These are phyloP conservation scores for Centrapalus pauciflorus DNA, from an alignment of 129 eudicot genomes.

Conservation along the genomic window DNA sequence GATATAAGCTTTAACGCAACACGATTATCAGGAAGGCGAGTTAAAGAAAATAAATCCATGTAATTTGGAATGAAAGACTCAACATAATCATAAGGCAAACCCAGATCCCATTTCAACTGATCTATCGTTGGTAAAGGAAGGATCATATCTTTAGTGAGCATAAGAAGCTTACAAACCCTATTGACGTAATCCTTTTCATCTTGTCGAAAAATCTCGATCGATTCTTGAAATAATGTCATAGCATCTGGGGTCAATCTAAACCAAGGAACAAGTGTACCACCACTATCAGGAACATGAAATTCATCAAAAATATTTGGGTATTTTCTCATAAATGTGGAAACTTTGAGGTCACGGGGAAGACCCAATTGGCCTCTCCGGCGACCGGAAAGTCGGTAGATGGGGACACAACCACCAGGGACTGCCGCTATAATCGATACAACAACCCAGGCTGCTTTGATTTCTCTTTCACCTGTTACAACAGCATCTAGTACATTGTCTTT, in stretches of 20 bases:
- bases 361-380: constrained; percentile 57
- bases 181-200: constrained; percentile 45
- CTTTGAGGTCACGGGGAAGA: constrained; percentile 53
- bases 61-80: constrained; percentile 36
- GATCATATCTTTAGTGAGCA: constrained; percentile 51
- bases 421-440: constrained; percentile 60
- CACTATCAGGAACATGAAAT: constrained; percentile 52
- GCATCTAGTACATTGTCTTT: constrained; percentile 61
- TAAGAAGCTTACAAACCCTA: constrained; percentile 75
- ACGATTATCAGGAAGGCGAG: constrained; percentile 57
- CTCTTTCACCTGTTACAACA: constrained; percentile 53
- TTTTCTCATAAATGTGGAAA: constrained; percentile 69
- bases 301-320: constrained; percentile 73
- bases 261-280: constrained; percentile 79
- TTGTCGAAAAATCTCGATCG: constrained; percentile 27
- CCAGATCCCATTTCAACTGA: constrained; percentile 91
- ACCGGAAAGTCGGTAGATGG: constrained; percentile 49
- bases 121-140: constrained; percentile 78
- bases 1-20: constrained; percentile 58
- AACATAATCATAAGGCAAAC: constrained; percentile 66
- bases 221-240: constrained; percentile 31
- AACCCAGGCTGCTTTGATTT: constrained; percentile 56
- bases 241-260: constrained; percentile 53
- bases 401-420: constrained; percentile 33
- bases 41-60: constrained; percentile 47